Base-by-base conservation (phyloP, 2,329 filamentous ascomycete genomes). In the Rhynchosporium agropyri region DNA sequence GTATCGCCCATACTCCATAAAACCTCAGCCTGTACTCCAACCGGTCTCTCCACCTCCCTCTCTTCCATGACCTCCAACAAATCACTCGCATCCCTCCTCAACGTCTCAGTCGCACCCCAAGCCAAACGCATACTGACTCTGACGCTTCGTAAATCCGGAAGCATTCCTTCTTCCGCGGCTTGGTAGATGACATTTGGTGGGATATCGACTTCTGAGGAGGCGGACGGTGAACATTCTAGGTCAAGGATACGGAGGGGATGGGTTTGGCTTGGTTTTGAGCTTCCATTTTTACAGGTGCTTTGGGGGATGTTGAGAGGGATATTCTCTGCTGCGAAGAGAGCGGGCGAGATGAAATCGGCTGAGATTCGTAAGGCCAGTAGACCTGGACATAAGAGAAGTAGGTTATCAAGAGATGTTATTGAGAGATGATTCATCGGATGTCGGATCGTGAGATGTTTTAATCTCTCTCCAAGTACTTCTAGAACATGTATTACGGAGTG, bases 361-460 rank as follows among this genome's bases (percentile, higher is more conserved):
- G 71, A 73, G n/a, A 75, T 66, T 8, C 72, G 67, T 7, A 75
- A 62, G 4, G 68, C 70, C 3, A 63, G 58, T 4, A 75, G 59
- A 15, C 58, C 62, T 0, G 73, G 70, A 56, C 73, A 75, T 38
- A 63, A 28, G 3, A 54, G 33, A 3, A 73, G 63, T 1, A 74
- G 49, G 3, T 59, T 42, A 43, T 75, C 69, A 0, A 75, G 64
- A 4, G 65, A 59, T 3, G 69, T 67, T 4, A 48, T 45, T 2
- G 60, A 64, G 12, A 75, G 63, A 15, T 71, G 68, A 1, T 67
- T 59, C 72, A 75, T 74, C 3, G 73, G 73, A 57, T 74, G 68
- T 9, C 72, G 68, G n/a, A 75, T 73, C 15, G 72, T 74, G 13
- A 75, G 65, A 28, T 75, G 69, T 38, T 62, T 48, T 8, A 75